Conservation (phyloP, 1,284 basidiomycete species). For the Fomitiporia mediterranea region DNA sequence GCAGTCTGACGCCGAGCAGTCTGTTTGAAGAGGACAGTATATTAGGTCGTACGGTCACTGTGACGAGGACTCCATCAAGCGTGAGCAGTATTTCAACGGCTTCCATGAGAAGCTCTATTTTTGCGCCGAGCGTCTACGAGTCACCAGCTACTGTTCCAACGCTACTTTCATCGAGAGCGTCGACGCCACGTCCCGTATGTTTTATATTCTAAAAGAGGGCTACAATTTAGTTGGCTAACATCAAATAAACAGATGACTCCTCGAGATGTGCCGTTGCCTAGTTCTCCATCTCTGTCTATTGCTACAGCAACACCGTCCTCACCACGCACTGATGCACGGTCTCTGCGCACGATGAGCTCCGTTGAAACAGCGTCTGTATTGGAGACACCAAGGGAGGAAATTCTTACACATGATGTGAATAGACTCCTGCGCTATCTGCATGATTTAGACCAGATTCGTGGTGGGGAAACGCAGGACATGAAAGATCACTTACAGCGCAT, state of each 20-base stretch:
- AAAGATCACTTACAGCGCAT: conserved; percentile 57
- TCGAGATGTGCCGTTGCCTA: conserved; percentile 17
- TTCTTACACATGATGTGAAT: conserved; percentile 61
- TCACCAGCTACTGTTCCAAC: conserved; percentile 48
- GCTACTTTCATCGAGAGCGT: conserved; percentile 40
- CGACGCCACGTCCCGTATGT: conserved; percentile 35
- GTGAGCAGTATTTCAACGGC: conserved; percentile 37
- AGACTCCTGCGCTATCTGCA: conserved; percentile 61
- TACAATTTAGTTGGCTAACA: conserved; percentile 10
- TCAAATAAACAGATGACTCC: conserved; percentile 32
- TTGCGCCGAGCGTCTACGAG: conserved; percentile 31
- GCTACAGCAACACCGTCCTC: conserved; percentile 47
- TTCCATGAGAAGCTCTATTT: conserved; percentile 35
- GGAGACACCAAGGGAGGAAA: conserved; percentile 35
- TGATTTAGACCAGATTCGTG: conserved; percentile 51
- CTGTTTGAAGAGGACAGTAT: conserved; percentile 14
- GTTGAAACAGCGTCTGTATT: conserved; percentile 29
- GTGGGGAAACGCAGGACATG: conserved; percentile 56
- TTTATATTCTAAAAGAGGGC: conserved; percentile 17
- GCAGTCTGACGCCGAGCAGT: conserved; percentile 13
- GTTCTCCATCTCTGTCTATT: conserved; percentile 33
- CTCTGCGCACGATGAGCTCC: conserved; percentile 41
- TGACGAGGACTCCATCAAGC: conserved; percentile 37
- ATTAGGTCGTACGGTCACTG: conserved; percentile 22
- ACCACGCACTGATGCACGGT: conserved; percentile 54